Evolutionary conservation across 768 basidiomycete genomes (phyloP).

Genomic region (Boletus speciosus): DNA sequence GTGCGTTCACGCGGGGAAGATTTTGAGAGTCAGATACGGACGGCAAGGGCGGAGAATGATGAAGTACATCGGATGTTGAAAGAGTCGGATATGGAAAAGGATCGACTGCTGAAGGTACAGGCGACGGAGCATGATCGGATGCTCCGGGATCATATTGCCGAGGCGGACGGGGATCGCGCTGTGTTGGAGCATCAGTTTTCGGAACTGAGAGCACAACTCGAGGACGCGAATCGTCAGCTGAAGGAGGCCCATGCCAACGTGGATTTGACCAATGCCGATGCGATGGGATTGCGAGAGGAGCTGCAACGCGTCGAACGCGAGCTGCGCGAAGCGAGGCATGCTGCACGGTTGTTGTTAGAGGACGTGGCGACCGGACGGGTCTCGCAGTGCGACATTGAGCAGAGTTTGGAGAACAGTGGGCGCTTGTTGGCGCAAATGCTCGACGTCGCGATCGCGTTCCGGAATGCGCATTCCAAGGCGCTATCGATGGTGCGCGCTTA

Average conservation of each 20-base stretch:
- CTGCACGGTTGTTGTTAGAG: conserved; percentile 68
- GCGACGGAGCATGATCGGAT: conserved; percentile 63
- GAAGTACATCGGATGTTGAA: conserved; percentile 60
- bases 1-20: conserved; percentile 72
- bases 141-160: conserved; percentile 85
- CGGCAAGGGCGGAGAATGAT: conserved; percentile 67
- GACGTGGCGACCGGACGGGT: conserved; percentile 68
- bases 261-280: conserved; percentile 66
- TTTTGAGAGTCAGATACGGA: conserved; percentile 70
- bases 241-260: conserved; percentile 59
- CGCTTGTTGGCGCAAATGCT: conserved; percentile 79
- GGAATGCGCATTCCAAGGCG: conserved; percentile 73
- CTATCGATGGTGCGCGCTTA: conserved; percentile 59
- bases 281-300: conserved; percentile 67
- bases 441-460: conserved; percentile 75
- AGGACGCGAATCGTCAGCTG: conserved; percentile 56
- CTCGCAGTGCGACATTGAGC: conserved; percentile 67
- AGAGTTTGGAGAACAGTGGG: conserved; percentile 58
- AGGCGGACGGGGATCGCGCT: conserved; percentile 91
- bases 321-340: conserved; percentile 60
- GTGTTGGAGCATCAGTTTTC: conserved; percentile 87
- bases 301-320: conserved; percentile 68
- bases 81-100: conserved; percentile 74
- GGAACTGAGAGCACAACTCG: conserved; percentile 62
- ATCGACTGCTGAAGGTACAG: conserved; percentile 67